Evolutionary conservation across 2,329 filamentous ascomycete species (phyloP).

Genomic region (Pseudopyrenochaeta lycopersici): DNA sequence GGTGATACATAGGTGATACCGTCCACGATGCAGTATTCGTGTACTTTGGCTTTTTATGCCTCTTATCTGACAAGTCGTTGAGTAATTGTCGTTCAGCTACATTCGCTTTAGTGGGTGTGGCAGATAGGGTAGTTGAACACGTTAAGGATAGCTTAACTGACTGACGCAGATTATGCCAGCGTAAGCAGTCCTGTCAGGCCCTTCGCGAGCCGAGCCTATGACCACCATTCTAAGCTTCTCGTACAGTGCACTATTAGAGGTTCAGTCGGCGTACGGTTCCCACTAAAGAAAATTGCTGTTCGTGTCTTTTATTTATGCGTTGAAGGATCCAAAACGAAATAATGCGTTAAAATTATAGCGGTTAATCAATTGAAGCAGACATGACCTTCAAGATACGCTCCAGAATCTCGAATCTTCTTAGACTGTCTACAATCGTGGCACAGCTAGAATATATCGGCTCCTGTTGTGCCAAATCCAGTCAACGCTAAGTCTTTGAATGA

Average conservation of each 20-base stretch:
- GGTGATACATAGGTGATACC: too few species aligned
- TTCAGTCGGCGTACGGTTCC: not conserved
- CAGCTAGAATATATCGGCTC: not conserved
- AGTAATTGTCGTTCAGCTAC: not conserved
- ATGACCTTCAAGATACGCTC: not conserved
- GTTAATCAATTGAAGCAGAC: not conserved
- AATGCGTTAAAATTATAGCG: not conserved
- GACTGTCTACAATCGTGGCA: not conserved
- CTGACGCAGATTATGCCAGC: not conserved
- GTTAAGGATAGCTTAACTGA: not conserved
- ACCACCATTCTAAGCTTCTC: not conserved
- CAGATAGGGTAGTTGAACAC: not conserved
- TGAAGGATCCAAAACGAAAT: not conserved
- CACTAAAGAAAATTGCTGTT: not conserved
- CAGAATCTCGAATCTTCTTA: not conserved
- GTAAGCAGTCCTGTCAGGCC: not conserved
- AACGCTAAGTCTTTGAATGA: not conserved
- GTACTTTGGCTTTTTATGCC: too few species aligned
- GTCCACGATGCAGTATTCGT: too few species aligned
- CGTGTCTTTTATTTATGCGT: not conserved
- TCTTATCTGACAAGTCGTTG: not conserved
- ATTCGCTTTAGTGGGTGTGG: not conserved
- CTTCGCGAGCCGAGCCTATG: not conserved
- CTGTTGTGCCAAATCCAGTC: not conserved
- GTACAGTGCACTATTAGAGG: not conserved